phyloP scores from a whole-genome alignment of 345 rosid genomes.

The Acer saccharum region DNA sequence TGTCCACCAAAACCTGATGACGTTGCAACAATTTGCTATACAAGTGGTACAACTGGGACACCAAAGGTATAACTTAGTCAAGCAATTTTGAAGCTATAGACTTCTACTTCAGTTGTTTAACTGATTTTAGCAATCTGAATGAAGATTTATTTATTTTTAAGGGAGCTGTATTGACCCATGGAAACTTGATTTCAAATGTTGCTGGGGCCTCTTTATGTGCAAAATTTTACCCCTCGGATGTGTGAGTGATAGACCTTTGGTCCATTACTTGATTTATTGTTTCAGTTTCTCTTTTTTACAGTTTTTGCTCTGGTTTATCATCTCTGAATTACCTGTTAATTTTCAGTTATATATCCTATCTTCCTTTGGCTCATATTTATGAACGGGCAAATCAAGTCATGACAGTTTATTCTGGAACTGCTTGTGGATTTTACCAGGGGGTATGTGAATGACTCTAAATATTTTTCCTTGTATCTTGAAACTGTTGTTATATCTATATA shows the following conservation, averaged over 20 bases:
- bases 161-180: slow-evolving; percentile 93
- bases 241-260: slow-evolving; percentile 53
- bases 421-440: slow-evolving; percentile 99
- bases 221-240: slow-evolving; percentile 73
- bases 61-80: slow-evolving; percentile 70
- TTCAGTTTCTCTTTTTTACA: slow-evolving; percentile 16
- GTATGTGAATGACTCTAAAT: slow-evolving; percentile 43
- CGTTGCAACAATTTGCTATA: slow-evolving; percentile 82
- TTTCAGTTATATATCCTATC: slow-evolving; percentile 88
- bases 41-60: slow-evolving; percentile 98
- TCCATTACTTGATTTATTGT: slow-evolving; percentile 4
- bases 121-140: slow-evolving; percentile 27
- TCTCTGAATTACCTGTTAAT: slow-evolving; percentile 22
- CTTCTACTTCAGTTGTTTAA: slow-evolving; percentile 5
- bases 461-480: slow-evolving; percentile 1
- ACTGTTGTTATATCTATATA: slow-evolving; percentile 8
- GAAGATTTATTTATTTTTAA: slow-evolving; percentile 27
- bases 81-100: slow-evolving; percentile 5
- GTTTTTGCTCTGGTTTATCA: slow-evolving; percentile 16
- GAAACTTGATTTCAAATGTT: slow-evolving; percentile 78
- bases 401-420: slow-evolving; percentile 65
- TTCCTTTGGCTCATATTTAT: slow-evolving; percentile 95
- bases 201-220: slow-evolving; percentile 60
- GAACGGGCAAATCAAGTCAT: slow-evolving; percentile 79
- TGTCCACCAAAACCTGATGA: slow-evolving; percentile 65